These are phyloP conservation scores for Penicillium verrucosum DNA, from an alignment of 2,329 filamentous ascomycete genomes.

Conservation along the genomic window DNA sequence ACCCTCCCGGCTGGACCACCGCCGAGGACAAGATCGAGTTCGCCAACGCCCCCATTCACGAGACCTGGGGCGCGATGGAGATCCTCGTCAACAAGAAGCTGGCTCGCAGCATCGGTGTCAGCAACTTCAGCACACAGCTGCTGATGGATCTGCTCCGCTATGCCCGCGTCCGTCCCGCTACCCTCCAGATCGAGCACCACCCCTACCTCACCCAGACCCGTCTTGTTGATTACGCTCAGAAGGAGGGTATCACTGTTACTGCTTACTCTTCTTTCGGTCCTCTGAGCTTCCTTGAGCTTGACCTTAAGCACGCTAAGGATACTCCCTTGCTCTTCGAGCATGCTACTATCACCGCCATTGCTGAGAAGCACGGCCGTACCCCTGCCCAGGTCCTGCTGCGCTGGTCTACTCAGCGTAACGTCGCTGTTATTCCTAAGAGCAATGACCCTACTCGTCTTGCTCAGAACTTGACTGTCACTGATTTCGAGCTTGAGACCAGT, in stretches of 20 bases:
- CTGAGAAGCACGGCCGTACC: conserved; percentile 67
- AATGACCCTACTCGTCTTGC: conserved; percentile 49
- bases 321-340: conserved; percentile 70
- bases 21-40: conserved; percentile 62
- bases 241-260: conserved; percentile 69
- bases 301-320: conserved; percentile 65
- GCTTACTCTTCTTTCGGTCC: conserved; percentile 84
- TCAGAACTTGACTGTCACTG: conserved; percentile 56
- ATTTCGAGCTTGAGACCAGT: conserved; percentile 62
- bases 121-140: conserved; percentile 76
- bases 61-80: conserved; percentile 83
- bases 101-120: conserved; percentile 71
- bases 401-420: conserved; percentile 79
- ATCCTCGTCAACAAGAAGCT: conserved; percentile 65
- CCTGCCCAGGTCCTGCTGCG: conserved; percentile 78
- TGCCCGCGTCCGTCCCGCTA: conserved; percentile 69
- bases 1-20: conserved; percentile 72
- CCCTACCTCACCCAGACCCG: conserved; percentile 76
- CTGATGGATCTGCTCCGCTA: conserved; percentile 78
- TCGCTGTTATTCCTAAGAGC: conserved; percentile 81
- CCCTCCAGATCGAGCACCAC: conserved; percentile 87
- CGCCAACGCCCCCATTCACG: conserved; percentile 69
- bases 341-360: conserved; percentile 60
- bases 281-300: conserved; percentile 72
- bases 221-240: conserved; percentile 66